Base-by-base conservation (phyloP, 441 rosid species). In the Geranium incanum region DNA sequence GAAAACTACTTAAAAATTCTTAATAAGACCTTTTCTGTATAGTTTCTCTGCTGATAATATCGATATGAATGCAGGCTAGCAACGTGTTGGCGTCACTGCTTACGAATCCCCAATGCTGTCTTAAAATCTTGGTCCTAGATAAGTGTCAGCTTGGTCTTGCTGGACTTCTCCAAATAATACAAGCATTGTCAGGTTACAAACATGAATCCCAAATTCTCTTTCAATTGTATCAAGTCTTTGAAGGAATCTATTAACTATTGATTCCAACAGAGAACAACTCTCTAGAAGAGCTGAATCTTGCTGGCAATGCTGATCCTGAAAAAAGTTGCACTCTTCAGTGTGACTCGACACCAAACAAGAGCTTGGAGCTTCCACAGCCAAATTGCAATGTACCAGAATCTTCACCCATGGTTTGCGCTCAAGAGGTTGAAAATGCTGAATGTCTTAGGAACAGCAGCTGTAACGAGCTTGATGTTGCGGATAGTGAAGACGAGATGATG, bases 211-310 rank as follows among this genome's bases (percentile, higher is more conserved):
- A 67, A 50, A 28, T 70, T 36, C 12, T 15, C 67, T 28, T 9
- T 23, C 38, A 65, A 16, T 18, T 16, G 16, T 23, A 57, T 15
- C 15, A 15, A 57, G 33, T 15, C 21, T 57, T 16, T 8, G n/a
- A 63, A 63, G 38, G 16, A 18, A 52, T 69, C 57, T 48, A 36
- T 2, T 33, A 23, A 62, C 33, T 48, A 18, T 66, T 68, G 7
- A 66, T 45, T 69, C 48, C 23, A 68, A 72, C 89, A 95, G 99
- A 79, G 76, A 90, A 87, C 75, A 78, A 84, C 74, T 75, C 78
- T 70, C 81, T 95, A 23, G 88, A 88, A 81, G 96, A 95, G 84
- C 91, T 95, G 76, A 71, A 83, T 84, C 84, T 92, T 70, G 89
- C 93, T 36, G 81, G 81, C 57, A 95, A 92, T 77, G 78, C 74